Evolutionary conservation across 2,329 filamentous ascomycete species (phyloP).

Genomic region (Purpureocillium lavendulum): DNA sequence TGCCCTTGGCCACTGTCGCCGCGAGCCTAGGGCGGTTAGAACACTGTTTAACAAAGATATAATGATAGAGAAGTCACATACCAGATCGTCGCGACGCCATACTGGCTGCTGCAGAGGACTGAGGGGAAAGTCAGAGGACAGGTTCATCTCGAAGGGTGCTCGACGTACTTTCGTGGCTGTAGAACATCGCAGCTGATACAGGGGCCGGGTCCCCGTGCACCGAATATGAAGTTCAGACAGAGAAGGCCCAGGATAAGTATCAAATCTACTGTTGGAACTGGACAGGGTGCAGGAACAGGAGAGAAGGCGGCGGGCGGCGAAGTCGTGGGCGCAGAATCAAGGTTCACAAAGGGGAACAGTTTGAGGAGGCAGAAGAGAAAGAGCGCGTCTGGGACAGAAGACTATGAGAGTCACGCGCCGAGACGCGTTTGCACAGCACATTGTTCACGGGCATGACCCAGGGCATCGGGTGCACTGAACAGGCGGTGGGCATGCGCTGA

Average conservation of each 20-base stretch:
- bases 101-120: slow-evolving; percentile 77
- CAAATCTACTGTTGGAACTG: no score
- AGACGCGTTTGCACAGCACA: slow-evolving; percentile 1
- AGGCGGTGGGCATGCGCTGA: no score
- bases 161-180: slow-evolving; percentile 79
- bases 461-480: no score
- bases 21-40: slow-evolving; percentile 58
- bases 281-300: no score
- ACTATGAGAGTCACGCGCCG: slow-evolving; percentile 1
- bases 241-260: no score
- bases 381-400: neutral
- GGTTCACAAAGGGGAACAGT: no score
- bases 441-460: neutral
- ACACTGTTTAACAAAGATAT: no score
- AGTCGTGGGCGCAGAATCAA: no score
- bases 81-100: slow-evolving; percentile 95
- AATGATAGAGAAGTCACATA: slow-evolving; percentile 32
- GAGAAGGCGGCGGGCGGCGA: no score
- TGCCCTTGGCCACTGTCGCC: slow-evolving; percentile 75
- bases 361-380: neutral
- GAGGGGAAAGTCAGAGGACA: neutral
- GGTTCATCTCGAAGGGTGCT: neutral
- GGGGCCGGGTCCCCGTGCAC: no score
- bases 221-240: no score
- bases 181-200: slow-evolving; percentile 60